phyloP scores from a whole-genome alignment of 768 basidiomycete species.

The Rhodotorula diobovata region DNA sequence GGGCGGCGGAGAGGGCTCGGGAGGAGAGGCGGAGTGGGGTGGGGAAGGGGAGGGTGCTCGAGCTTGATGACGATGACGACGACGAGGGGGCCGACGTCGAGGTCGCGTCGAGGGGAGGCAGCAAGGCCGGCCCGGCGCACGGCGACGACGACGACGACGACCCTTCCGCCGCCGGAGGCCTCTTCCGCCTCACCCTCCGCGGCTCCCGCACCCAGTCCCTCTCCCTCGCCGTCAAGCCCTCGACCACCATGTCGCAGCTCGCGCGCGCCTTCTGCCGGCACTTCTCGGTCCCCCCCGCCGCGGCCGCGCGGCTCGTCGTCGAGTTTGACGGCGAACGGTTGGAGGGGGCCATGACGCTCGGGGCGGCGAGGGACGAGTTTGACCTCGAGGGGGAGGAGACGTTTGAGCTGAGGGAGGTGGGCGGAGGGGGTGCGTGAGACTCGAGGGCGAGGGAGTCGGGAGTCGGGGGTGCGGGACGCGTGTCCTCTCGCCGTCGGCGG shows the following conservation, averaged over 20 bases:
- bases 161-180: not conserved
- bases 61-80: not conserved
- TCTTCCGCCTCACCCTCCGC: constrained; percentile 28
- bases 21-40: not conserved
- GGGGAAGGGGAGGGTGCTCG: not conserved
- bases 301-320: constrained; percentile 7
- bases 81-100: not conserved
- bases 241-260: constrained; percentile 19
- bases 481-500: no score
- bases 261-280: constrained; percentile 16
- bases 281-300: not conserved
- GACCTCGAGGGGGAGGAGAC: constrained; percentile 35
- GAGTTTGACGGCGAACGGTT: constrained; percentile 33
- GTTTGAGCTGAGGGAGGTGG: constrained; percentile 12
- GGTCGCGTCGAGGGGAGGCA: not conserved
- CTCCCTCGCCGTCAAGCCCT: constrained; percentile 19
- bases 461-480: no score
- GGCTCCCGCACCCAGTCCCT: constrained; percentile 14
- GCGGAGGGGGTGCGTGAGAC: no score
- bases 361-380: constrained; percentile 22
- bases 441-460: no score
- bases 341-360: constrained; percentile 2
- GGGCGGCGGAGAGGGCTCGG: not conserved
- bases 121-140: not conserved
- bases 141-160: not conserved